Base-by-base conservation (phyloP, 2,329 filamentous ascomycete genomes). In the Penicillium capsulatum region DNA sequence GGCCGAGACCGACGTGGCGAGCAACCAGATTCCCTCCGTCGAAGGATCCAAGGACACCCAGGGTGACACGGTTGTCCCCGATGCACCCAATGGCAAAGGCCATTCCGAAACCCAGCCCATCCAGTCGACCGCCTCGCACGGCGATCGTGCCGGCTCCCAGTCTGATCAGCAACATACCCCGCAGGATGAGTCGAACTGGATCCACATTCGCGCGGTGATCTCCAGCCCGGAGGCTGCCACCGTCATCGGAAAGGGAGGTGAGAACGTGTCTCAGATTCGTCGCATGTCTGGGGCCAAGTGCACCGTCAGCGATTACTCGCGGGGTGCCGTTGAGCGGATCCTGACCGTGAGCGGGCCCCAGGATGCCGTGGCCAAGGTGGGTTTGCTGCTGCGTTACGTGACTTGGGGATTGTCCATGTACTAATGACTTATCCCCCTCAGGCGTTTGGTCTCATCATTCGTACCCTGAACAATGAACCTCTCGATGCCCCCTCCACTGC, bases 361-460 rank as follows among this genome's bases (percentile, higher is more conserved):
- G 54, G 92, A 98, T 71, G 91, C 91, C 55, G 90, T 90, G 51
- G 92, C 92, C 55, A 98, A 98, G 81, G 88, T 91, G 74, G 57
- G 74, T 66, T 44, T 32, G 37, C 24, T 17, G 15, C 32, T 17
- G 33, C 34, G 13, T 57, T 68, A 40, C 26, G 29, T 28, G 13
- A 34, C 28, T 22, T 40, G 26, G 9, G 7, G 34, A 20, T 28
- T 27, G 22, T 8, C 13, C 13, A 17, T 36, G 36, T 38, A 54
- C 47, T 45, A 34, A 51, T 17, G 16, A 31, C 29, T 22, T 22
- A 5, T 22, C 9, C 19, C 19, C 19, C 27, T 34, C 37, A 92
- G 87, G 92, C 92, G 13, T 98, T 98, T 65, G 92, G 92, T 62
- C 76, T 98, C 53, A 98, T 98, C 62, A 96, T 98, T 58, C 88